Evolutionary conservation across 768 basidiomycete genomes (phyloP).

Genomic region (Gymnopilus junonius): DNA sequence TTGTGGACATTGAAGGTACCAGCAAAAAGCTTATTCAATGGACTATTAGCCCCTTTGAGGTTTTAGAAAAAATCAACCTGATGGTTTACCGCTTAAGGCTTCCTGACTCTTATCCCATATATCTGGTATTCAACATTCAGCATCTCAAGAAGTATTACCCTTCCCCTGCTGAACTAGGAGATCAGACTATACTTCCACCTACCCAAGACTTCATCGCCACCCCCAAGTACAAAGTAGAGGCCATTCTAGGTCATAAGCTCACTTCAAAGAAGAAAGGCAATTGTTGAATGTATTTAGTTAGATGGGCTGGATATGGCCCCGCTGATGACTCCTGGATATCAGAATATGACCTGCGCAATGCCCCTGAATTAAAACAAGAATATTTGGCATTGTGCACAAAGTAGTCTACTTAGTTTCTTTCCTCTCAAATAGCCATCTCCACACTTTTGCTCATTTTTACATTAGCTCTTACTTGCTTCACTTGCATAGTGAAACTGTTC

Average conservation of each 20-base stretch:
- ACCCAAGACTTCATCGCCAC: constrained; percentile 18
- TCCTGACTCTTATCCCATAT: constrained; percentile 28
- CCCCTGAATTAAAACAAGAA: constrained; percentile 18
- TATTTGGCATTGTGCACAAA: background rate
- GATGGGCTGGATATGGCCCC: constrained; percentile 27
- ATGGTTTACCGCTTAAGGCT: constrained; percentile 26
- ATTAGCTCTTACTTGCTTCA: too few relatives aligned
- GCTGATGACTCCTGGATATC: constrained; percentile 27
- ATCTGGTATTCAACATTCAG: constrained; percentile 24
- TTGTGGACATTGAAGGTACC: constrained; percentile 22
- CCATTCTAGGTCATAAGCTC: constrained; percentile 9
- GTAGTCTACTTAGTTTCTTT: too few relatives aligned
- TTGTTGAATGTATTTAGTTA: constrained; percentile 14
- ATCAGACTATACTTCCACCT: constrained; percentile 11
- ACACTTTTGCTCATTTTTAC: too few relatives aligned
- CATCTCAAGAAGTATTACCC: constrained; percentile 26
- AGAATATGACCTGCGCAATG: constrained; percentile 24
- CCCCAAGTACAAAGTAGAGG: constrained; percentile 23
- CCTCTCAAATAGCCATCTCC: too few relatives aligned
- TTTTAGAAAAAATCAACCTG: constrained; percentile 27
- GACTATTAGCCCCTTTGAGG: too few relatives aligned
- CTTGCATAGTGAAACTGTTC: too few relatives aligned
- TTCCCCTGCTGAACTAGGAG: constrained; percentile 17
- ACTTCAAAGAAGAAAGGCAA: constrained; percentile 17
- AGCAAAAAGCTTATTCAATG: too few relatives aligned